Conservation (phyloP, 2,329 filamentous ascomycete species). For the Orbilia blumenaviensis region DNA sequence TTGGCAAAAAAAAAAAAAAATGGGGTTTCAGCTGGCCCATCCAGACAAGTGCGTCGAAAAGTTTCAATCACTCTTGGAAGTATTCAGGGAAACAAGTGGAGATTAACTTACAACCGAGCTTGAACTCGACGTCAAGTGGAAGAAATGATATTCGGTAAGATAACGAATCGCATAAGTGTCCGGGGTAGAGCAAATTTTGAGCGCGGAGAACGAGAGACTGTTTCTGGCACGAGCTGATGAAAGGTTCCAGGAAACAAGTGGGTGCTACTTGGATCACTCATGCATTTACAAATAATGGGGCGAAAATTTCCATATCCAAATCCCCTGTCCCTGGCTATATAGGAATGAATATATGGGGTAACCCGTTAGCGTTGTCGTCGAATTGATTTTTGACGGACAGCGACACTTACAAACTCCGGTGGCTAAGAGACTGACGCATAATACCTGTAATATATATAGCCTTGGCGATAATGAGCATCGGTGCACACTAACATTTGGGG, state of each 20-base stretch:
- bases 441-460: conserved; percentile 11
- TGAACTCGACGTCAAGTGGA: neutral
- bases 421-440: conserved; percentile 30
- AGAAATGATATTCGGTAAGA: neutral
- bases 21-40: too few species aligned
- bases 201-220: neutral
- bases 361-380: conserved; percentile 17
- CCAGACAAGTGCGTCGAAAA: too few species aligned
- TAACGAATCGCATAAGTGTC: conserved; percentile 11
- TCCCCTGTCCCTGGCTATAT: conserved; percentile 44
- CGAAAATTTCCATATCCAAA: neutral
- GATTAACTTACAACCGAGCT: neutral
- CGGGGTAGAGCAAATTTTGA: too few species aligned
- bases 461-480: conserved; percentile 38
- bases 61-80: neutral
- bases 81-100: conserved; percentile 24
- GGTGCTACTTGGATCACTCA: conserved; percentile 8
- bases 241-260: conserved; percentile 27
- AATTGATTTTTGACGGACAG: neutral
- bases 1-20: too few species aligned
- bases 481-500: neutral
- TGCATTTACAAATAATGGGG: neutral
- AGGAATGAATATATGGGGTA: conserved; percentile 41
- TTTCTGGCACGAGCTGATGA: conserved; percentile 17
- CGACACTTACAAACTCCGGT: conserved; percentile 34